Evolutionary conservation across 805 yeast genomes (phyloP).

Genomic region (Monosporozyma solicola): DNA sequence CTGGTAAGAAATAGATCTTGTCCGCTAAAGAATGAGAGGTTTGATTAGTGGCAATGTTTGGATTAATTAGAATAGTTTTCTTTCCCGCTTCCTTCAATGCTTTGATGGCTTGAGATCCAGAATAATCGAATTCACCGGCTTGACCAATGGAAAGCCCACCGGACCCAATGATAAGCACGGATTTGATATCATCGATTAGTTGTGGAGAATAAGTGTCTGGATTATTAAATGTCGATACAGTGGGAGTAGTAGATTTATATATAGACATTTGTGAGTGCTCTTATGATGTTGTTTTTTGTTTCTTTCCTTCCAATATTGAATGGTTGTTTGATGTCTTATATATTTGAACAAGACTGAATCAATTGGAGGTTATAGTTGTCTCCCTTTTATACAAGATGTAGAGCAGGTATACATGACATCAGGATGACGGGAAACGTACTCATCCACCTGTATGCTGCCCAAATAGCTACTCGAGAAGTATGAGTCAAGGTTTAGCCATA

Average conservation of each 20-base stretch:
- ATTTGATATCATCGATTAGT: slow-evolving; percentile 25
- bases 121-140: slow-evolving; percentile 97
- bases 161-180: slow-evolving; percentile 85
- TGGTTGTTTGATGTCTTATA: neutral
- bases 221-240: slow-evolving; percentile 25
- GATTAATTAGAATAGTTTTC: slow-evolving; percentile 78
- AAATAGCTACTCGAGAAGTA: neutral
- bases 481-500: neutral
- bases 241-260: slow-evolving; percentile 23
- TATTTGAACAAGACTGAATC: neutral
- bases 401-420: neutral
- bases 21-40: slow-evolving; percentile 93
- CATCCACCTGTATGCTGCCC: neutral
- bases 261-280: slow-evolving; percentile 15
- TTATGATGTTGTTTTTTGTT: too few relatives aligned
- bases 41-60: slow-evolving; percentile 94
- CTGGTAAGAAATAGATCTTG: slow-evolving; percentile 91
- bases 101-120: slow-evolving; percentile 96
- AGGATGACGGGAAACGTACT: neutral
- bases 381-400: too few relatives aligned
- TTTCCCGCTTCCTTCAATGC: slow-evolving; percentile 88
- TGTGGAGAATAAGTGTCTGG: slow-evolving; percentile 24
- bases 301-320: too few relatives aligned
- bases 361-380: too few relatives aligned
- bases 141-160: slow-evolving; percentile 97